Evolutionary conservation across 164 flowering plant genomes (phyloP), one percentile per base, ranked within the genome.

Genomic region (Akebia trifoliata): DNA sequence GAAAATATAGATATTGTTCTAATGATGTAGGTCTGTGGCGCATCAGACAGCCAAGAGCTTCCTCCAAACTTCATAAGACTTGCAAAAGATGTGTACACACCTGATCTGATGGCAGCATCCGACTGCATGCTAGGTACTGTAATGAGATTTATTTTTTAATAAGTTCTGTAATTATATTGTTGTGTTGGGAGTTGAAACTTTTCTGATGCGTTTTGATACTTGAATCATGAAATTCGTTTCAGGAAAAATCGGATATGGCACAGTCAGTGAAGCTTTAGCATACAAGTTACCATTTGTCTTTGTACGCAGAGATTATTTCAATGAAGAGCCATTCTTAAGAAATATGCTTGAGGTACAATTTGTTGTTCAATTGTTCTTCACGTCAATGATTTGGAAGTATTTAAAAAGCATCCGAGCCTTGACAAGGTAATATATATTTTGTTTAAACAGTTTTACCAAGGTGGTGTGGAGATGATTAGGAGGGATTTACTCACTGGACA

Each of bases 231-330:
- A n/a, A n/a, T 30, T 0, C 35, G 4, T 60, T 62, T 37, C 85
- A 93, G 99, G 97, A 54, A 87, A 93, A 81, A 93, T 90, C 81
- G 99, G 97, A 42, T 90, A 93, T 72, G 99, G 97, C 12, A 90
- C 97, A 15, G 90, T 82, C 53, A 90, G 97, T 69, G 97, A 90
- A 76, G 92, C 99, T 51, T 69, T 90, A 47, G 96, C 99, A 46
- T 93, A 72, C 74, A 93, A 83, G 77, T 54, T 86, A 40, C 99
- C 99, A 4, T 90, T 87, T 80, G 86, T 86, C 54, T 93, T 90
- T 80, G 99, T 86, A 38, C 86, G 96, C 26, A 77, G 99, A 66
- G 99, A 93, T 74, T 93, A 93, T 72, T 93, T 93, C 74, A 93
- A 86, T 66, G 99, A 84, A 71, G 99, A 90, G 61, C 96, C 97